Evolutionary conservation across 768 basidiomycete genomes (phyloP).

Genomic region (Leucocoprinus birnbaumii): DNA sequence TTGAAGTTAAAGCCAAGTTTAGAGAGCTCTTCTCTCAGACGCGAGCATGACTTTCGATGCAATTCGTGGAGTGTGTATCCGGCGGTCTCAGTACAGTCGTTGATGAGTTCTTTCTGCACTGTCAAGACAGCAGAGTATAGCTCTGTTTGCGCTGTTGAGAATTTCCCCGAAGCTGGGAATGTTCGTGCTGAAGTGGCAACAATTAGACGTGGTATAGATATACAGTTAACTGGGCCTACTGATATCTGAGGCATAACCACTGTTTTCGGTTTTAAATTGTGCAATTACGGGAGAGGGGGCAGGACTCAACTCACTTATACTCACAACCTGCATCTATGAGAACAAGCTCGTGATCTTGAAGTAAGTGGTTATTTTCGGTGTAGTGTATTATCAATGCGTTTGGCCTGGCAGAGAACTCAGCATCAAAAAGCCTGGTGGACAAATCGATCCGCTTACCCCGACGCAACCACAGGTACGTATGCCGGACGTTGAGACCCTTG

Average conservation of each 20-base stretch:
- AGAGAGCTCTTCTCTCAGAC: conserved; percentile 69
- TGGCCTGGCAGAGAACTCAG: conserved; percentile 40
- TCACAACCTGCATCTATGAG: conserved; percentile 93
- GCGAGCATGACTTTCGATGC: conserved; percentile 67
- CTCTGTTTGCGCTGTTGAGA: conserved; percentile 76
- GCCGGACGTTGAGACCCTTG: conserved; percentile 82
- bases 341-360: conserved; percentile 70
- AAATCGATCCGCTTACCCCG: conserved; percentile 59
- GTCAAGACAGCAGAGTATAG: conserved; percentile 79
- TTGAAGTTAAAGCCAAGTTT: conserved; percentile 64
- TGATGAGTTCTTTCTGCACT: conserved; percentile 66
- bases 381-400: conserved; percentile 95
- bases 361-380: conserved; percentile 82
- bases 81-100: conserved; percentile 54
- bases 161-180: conserved; percentile 81
- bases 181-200: conserved; percentile 61
- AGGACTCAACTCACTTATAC: conserved; percentile 61
- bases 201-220: conserved; percentile 8
- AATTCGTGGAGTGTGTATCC: conserved; percentile 69
- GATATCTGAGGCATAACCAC: conserved; percentile 94
- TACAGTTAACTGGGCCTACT: conserved; percentile 43
- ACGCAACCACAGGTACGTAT: conserved; percentile 98
- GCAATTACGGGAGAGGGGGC: conserved; percentile 1
- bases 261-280: too few relatives aligned
- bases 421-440: not conserved